A percentile compares a stretch with the other conserved stretches of the same genome.
These are phyloP conservation scores for Globisporangium mamillatum DNA, from an alignment of 352 stramenopile species.

Conservation along the genomic window DNA sequence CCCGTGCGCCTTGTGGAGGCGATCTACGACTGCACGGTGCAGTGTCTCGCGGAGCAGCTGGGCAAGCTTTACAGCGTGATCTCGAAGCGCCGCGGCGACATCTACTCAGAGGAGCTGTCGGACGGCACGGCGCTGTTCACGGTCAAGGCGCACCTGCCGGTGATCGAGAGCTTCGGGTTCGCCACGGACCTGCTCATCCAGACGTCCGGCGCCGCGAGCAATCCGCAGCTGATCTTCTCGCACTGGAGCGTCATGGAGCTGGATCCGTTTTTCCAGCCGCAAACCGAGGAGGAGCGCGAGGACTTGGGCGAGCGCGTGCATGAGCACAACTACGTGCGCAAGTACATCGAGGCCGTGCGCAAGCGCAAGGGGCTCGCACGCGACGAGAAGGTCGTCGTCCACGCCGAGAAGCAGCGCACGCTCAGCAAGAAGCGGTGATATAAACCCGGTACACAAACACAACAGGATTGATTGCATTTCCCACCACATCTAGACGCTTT, in stretches of 20 bases:
- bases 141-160: constrained; percentile 91
- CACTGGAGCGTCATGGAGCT: constrained; percentile 94
- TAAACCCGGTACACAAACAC: background rate
- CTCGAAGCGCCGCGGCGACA: constrained; percentile 90
- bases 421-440: constrained; percentile 84
- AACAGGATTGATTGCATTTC: background rate
- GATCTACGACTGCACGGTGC: constrained; percentile 88
- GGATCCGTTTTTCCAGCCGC: constrained; percentile 96
- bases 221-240: constrained; percentile 94
- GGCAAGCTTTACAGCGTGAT: constrained; percentile 94
- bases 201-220: constrained; percentile 94
- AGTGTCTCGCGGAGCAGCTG: constrained; percentile 88
- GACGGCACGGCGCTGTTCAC: constrained; percentile 94
- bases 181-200: constrained; percentile 92
- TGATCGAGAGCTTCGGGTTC: constrained; percentile 94
- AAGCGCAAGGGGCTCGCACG: constrained; percentile 93
- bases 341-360: constrained; percentile 93
- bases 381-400: constrained; percentile 95
- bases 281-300: constrained; percentile 94
- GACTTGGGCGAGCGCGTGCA: constrained; percentile 92
- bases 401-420: constrained; percentile 96
- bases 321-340: constrained; percentile 92
- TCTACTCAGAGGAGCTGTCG: constrained; percentile 83
- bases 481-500: background rate
- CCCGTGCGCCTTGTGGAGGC: constrained; percentile 90